phyloP scores from a whole-genome alignment of 2,329 filamentous ascomycete species.

The Phaeophleospora eucalypticola region DNA sequence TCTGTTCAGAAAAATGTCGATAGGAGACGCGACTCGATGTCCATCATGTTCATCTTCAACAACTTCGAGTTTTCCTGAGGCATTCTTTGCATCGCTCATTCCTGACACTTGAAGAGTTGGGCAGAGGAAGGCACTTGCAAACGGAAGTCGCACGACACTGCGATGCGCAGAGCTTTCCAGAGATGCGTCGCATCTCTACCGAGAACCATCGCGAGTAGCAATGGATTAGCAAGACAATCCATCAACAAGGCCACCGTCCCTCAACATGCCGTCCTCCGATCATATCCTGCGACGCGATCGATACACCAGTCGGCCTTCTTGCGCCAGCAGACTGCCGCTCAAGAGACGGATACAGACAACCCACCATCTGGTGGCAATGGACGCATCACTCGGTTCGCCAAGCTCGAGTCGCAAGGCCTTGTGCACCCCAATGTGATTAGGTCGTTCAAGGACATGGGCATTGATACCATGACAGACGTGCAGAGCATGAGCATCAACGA shows the following conservation, averaged over 20 bases:
- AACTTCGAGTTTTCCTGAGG: neutral
- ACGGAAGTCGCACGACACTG: no score
- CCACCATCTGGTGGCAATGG: conserved; percentile 13
- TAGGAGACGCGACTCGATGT: neutral
- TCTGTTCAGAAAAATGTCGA: neutral
- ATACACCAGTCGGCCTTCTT: conserved; percentile 38
- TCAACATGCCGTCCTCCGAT: conserved; percentile 27
- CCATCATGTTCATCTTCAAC: neutral
- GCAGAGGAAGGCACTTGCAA: neutral
- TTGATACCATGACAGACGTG: conserved; percentile 87
- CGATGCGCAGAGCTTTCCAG: conserved; percentile 31
- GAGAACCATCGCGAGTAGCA: conserved; percentile 18
- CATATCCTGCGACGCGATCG: conserved; percentile 30
- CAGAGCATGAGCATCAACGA: conserved; percentile 79
- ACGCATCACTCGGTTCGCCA: conserved; percentile 41
- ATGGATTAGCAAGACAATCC: neutral
- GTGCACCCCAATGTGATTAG: conserved; percentile 63
- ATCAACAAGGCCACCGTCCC: neutral
- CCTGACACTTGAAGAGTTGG: neutral
- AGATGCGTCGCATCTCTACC: conserved; percentile 28
- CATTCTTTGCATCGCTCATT: neutral
- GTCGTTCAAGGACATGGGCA: conserved; percentile 67
- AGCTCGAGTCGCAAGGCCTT: conserved; percentile 42
- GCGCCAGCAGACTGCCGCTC: conserved; percentile 31
- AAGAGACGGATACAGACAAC: conserved; percentile 20